Percentiles rank a stretch among this genome's conserved stretches.
These are phyloP conservation scores for Trichoderma virens DNA, from an alignment of 495 filamentous ascomycete genomes.

Conservation along the genomic window DNA sequence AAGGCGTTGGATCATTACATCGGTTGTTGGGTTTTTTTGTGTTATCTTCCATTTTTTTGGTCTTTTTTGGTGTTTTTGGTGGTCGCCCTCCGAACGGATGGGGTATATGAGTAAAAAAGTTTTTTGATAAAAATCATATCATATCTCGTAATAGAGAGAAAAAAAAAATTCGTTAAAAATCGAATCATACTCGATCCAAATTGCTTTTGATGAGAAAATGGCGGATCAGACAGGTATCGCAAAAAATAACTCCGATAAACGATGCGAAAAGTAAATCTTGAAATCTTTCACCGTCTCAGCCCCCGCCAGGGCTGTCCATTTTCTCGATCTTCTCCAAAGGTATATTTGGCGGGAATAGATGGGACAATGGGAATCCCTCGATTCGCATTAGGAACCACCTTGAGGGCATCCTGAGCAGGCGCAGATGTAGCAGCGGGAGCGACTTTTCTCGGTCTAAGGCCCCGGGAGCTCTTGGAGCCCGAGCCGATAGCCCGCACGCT, in stretches of 20 bases:
- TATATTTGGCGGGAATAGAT: constrained; percentile 22
- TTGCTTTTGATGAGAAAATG: background rate
- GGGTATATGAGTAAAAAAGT: background rate
- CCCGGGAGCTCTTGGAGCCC: background rate
- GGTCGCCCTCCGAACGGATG: background rate
- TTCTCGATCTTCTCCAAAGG: constrained; percentile 9
- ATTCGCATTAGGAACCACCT: constrained; percentile 27
- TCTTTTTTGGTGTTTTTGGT: background rate
- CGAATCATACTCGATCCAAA: background rate
- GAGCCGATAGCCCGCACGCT: background rate
- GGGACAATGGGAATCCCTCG: constrained; percentile 33
- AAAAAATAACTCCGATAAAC: background rate
- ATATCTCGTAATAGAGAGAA: constrained; percentile 6
- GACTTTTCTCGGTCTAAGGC: background rate
- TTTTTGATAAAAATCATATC: background rate
- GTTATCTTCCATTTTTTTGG: background rate
- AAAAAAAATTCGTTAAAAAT: constrained; percentile 3
- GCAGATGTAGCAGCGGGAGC: background rate
- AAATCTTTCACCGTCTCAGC: background rate
- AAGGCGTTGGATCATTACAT: background rate
- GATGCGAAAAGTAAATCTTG: background rate
- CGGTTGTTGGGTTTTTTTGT: background rate
- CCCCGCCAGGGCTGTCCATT: constrained; percentile 10
- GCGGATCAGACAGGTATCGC: background rate
- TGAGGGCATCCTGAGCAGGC: background rate